phyloP scores from a whole-genome alignment of 306 rosid genomes.

The Pyrus communis region DNA sequence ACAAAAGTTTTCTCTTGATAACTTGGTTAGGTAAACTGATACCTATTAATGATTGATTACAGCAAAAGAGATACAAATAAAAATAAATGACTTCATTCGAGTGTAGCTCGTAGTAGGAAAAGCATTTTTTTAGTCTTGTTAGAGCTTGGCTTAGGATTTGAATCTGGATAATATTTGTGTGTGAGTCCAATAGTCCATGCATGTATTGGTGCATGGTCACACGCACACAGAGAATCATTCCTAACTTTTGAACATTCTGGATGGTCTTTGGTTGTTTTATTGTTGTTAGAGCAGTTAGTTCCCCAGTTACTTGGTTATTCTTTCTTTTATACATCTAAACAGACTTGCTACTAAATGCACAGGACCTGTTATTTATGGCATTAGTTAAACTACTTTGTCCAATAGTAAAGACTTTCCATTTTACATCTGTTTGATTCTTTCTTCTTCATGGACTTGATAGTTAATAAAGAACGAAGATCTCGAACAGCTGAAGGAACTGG shows the following conservation, averaged over 20 bases:
- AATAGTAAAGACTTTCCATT: background rate
- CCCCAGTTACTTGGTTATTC: background rate
- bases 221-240: background rate
- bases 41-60: background rate
- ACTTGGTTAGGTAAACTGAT: background rate
- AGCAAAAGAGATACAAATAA: background rate
- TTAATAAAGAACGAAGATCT: constrained; percentile 82
- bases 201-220: background rate
- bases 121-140: background rate
- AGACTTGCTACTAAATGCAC: background rate
- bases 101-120: background rate
- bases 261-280: background rate
- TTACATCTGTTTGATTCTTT: constrained; percentile 12
- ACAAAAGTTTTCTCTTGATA: background rate
- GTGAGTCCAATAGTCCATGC: background rate
- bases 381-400: background rate
- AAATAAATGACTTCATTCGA: background rate
- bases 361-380: background rate
- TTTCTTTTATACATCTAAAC: background rate
- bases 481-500: constrained; percentile 80
- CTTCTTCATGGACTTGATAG: constrained; percentile 41
- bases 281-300: background rate
- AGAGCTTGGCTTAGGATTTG: background rate
- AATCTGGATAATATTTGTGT: background rate
- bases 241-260: background rate